Evolutionary conservation across 2,329 filamentous ascomycete species (phyloP).

Genomic region (Cercospora nicotianae): DNA sequence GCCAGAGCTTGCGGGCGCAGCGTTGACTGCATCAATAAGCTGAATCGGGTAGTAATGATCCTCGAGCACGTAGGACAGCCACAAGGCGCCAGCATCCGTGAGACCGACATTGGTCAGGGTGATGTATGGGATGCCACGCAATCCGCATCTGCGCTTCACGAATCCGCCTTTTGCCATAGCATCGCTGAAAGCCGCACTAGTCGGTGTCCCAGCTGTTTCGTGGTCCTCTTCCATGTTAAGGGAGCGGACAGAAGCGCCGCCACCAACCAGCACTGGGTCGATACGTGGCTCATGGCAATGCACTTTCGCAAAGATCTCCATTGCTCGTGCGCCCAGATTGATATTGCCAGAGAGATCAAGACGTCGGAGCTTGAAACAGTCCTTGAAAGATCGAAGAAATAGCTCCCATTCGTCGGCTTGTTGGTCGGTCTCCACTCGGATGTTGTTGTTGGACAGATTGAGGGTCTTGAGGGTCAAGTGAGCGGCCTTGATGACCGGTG

Average conservation of each 20-base stretch:
- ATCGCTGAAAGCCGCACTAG: constrained; percentile 7
- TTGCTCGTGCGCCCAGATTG: constrained; percentile 43
- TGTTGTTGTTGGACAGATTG: constrained; percentile 49
- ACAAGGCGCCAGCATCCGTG: constrained; percentile 43
- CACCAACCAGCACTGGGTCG: constrained; percentile 33
- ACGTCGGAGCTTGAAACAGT: constrained; percentile 46
- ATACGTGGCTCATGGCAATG: constrained; percentile 42
- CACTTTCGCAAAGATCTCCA: constrained; percentile 49
- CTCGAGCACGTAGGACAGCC: constrained; percentile 44
- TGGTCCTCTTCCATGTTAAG: constrained; percentile 21
- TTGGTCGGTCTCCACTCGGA: constrained; percentile 41
- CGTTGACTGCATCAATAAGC: constrained; percentile 39
- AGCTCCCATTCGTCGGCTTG: constrained; percentile 45
- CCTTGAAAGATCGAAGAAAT: constrained; percentile 47
- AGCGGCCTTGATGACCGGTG: constrained; percentile 44
- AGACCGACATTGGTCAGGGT: constrained; percentile 40
- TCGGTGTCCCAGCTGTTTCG: constrained; percentile 14
- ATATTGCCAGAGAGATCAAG: constrained; percentile 50
- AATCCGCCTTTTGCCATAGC: constrained; percentile 24
- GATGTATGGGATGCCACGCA: constrained; percentile 45
- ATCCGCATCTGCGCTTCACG: constrained; percentile 36
- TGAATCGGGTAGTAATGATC: constrained; percentile 43
- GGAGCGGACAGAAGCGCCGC: constrained; percentile 30
- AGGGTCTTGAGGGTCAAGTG: constrained; percentile 49
- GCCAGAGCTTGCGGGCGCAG: constrained; percentile 33